Evolutionary conservation across 1,284 basidiomycete species (phyloP), one percentile per base, ranked within the genome.

Genomic region (Paramarasmius palmivorus): DNA sequence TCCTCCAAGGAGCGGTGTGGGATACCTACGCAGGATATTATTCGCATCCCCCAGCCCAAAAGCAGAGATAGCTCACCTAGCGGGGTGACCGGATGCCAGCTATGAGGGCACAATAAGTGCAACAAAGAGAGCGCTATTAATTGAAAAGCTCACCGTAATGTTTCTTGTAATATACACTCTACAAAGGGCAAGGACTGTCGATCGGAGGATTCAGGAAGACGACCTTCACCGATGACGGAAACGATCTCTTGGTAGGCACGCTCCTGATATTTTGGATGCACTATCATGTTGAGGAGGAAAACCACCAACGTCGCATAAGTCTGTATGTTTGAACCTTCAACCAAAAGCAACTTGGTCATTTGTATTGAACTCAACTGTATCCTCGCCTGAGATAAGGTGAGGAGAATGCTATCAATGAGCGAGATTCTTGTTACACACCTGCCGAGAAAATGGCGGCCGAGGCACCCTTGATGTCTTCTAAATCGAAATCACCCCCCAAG

Each of bases 1-100:
- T 58, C 58, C 26, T 46, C 22, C 15, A 20, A 34, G 14, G 45
- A 23, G 10, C 25, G 32, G 37, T 56, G 54, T 10, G 54, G 50
- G 9, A 52, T 8, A 15, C 38, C 50, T 52, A 26, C 25, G 1
- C 6, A 20, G 12, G 4, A 52, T 5, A 29, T 32, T 9, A 39
- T 32, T n/a, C n/a, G n/a, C n/a, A n/a, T n/a, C n/a, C n/a, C n/a
- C n/a, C n/a, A n/a, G n/a, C n/a, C n/a, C n/a, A n/a, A n/a, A n/a
- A n/a, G n/a, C n/a, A n/a, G n/a, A n/a, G n/a, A n/a, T n/a, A 32
- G 12, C 29, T 6, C 29, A 32, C 29, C 29, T 32, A 32, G 12
- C 1, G 7, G 17, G 9, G 2, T 26, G 14, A 35, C 22, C 4
- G 29, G 29, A 32, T 32, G 29, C 29, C 29, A 32, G 12, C 29